These are phyloP conservation scores for Salix arbutifolia DNA, from an alignment of 345 rosid species.

Conservation along the genomic window DNA sequence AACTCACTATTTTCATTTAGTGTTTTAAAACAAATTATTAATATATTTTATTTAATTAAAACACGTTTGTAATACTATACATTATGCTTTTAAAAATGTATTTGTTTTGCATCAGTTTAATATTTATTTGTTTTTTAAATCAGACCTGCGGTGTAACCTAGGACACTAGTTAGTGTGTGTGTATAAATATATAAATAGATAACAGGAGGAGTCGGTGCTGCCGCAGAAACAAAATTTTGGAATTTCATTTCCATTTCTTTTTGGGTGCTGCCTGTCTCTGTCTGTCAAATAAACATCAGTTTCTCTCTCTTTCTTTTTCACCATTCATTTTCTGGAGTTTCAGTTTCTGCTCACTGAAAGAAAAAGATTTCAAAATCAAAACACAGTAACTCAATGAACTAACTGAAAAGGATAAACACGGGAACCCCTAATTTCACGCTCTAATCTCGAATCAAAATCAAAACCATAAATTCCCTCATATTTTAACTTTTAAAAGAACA, in stretches of 20 bases:
- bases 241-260: not conserved
- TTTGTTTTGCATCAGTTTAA: slow-evolving; percentile 38
- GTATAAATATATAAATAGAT: no score
- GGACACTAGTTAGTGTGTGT: no score
- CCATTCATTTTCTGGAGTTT: slow-evolving; percentile 7
- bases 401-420: not conserved
- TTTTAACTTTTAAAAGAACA: not conserved
- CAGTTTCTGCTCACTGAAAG: slow-evolving; percentile 1
- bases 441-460: not conserved
- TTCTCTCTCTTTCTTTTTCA: not conserved
- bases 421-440: not conserved
- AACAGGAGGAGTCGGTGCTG: not conserved
- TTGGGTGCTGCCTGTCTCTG: not conserved
- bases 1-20: no score
- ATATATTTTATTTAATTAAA: no score
- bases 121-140: no score
- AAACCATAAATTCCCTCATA: not conserved
- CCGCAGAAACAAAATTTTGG: not conserved
- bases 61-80: fast-evolving
- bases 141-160: no score
- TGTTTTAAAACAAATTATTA: no score
- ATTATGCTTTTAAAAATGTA: not conserved
- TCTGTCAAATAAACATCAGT: not conserved
- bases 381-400: not conserved
- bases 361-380: not conserved